phyloP scores from a whole-genome alignment of 495 filamentous ascomycete genomes.

The Pyrenula aspistea region DNA sequence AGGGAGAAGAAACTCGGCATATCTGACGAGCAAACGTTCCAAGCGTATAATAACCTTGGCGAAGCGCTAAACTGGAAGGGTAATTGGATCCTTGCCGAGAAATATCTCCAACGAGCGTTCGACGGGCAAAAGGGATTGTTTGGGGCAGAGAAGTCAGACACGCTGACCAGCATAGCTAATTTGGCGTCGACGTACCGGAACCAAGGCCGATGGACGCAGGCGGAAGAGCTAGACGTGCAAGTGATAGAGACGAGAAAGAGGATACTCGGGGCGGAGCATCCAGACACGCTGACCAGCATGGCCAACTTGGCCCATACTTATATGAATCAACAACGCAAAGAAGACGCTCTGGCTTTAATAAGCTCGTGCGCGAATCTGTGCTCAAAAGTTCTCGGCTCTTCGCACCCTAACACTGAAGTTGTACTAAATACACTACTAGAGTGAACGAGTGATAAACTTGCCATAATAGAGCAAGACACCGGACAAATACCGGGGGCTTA shows the following conservation, averaged over 20 bases:
- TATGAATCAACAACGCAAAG: slow-evolving; percentile 1
- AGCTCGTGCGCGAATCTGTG: slow-evolving; percentile 3
- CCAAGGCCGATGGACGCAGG: no score
- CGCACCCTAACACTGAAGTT: slow-evolving; percentile 8
- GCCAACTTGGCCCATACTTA: slow-evolving; percentile 17
- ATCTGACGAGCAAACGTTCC: neutral
- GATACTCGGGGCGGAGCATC: slow-evolving; percentile 18
- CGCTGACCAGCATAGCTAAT: no score
- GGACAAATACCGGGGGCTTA: no score
- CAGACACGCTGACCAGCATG: no score
- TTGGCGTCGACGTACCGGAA: no score
- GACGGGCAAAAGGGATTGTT: neutral
- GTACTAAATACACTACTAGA: no score
- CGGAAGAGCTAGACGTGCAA: no score
- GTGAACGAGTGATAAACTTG: no score
- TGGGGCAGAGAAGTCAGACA: slow-evolving; percentile 9
- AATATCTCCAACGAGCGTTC: neutral
- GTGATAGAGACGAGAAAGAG: no score
- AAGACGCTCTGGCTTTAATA: slow-evolving; percentile 12
- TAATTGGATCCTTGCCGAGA: neutral
- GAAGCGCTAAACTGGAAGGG: neutral
- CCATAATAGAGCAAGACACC: no score
- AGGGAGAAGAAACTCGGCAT: neutral
- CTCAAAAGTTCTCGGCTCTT: slow-evolving; percentile 5
- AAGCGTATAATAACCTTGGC: neutral